phyloP scores from a whole-genome alignment of 176 grass and related monocot genomes.

The Saccharum officinarum region DNA sequence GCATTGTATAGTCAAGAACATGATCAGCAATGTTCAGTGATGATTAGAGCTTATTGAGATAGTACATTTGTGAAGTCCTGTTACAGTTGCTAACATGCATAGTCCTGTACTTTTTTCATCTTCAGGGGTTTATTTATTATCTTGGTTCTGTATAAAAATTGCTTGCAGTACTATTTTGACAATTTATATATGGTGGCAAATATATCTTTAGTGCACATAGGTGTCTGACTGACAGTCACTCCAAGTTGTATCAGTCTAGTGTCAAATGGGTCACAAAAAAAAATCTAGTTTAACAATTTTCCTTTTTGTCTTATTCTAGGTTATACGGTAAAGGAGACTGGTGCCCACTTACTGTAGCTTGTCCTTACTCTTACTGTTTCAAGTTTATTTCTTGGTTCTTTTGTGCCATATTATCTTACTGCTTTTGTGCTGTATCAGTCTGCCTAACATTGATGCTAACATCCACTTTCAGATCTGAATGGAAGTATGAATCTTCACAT shows the following conservation, averaged over 20 bases:
- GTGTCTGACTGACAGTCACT: slow-evolving; percentile 11
- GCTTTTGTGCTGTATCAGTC: neutral
- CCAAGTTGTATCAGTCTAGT: slow-evolving; percentile 22
- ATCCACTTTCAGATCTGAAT: slow-evolving; percentile 39
- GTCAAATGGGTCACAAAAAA: neutral
- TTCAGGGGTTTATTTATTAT: slow-evolving; percentile 1
- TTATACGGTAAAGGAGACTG: slow-evolving; percentile 1
- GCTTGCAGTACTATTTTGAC: neutral
- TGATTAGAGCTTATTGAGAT: neutral
- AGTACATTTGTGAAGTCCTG: neutral
- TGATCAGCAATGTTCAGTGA: neutral
- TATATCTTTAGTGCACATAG: neutral
- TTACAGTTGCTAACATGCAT: neutral
- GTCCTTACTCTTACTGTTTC: neutral
- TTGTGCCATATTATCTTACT: slow-evolving; percentile 10
- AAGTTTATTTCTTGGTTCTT: slow-evolving; percentile 21
- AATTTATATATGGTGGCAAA: slow-evolving; percentile 2
- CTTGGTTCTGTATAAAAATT: neutral
- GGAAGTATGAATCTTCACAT: slow-evolving; percentile 31
- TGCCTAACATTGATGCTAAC: slow-evolving; percentile 25
- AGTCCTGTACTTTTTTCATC: neutral
- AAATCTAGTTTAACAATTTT: neutral
- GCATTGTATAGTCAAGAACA: neutral
- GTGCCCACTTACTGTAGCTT: slow-evolving; percentile 9
- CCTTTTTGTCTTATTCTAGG: neutral